Conservation (phyloP, 2,329 filamentous ascomycete genomes). For the Penicillium occitanis region DNA sequence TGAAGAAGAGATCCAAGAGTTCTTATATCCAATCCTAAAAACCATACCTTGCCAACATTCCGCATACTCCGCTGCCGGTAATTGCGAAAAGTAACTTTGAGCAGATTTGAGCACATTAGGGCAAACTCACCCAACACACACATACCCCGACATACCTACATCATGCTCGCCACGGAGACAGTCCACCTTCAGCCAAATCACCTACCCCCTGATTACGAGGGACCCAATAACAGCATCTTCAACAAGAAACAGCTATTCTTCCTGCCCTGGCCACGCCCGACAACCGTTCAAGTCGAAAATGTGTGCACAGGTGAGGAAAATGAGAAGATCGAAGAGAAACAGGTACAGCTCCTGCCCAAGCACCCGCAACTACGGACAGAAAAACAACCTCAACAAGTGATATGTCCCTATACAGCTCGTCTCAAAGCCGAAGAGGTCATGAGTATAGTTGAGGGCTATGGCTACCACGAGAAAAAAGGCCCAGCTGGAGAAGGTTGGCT, state of each 20-base stretch:
- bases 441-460: conserved; percentile 11
- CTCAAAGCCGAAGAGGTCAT: conserved; percentile 11
- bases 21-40: background rate
- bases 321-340: background rate
- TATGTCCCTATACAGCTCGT: conserved; percentile 6
- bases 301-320: background rate
- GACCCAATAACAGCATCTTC: background rate
- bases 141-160: background rate
- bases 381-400: conserved; percentile 1
- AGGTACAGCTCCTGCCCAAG: background rate
- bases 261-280: conserved; percentile 6
- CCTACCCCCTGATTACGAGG: background rate
- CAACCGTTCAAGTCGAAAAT: background rate
- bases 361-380: background rate
- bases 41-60: background rate
- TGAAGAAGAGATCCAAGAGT: background rate
- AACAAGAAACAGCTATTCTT: background rate
- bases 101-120: conserved; percentile 15
- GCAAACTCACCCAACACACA: conserved; percentile 1
- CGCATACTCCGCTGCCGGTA: background rate
- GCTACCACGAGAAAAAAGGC: background rate
- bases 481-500: conserved; percentile 6
- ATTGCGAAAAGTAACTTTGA: background rate
- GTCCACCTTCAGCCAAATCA: conserved; percentile 2
- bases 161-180: conserved; percentile 6